These are phyloP conservation scores for Pythium monospermum DNA, from an alignment of 352 stramenopile species.

Conservation along the genomic window DNA sequence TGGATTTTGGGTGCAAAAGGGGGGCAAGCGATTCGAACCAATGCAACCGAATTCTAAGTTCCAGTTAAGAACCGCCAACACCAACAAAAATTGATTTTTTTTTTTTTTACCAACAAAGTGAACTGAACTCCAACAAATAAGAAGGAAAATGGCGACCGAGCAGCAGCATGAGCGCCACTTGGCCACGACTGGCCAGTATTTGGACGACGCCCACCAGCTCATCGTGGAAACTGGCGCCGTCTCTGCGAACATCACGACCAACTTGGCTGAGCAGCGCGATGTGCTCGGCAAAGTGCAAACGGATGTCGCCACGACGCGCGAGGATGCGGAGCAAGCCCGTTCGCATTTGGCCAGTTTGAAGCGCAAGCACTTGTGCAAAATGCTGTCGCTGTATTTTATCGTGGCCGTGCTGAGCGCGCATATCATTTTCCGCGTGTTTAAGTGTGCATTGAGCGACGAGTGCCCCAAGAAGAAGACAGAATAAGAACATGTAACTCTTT, in stretches of 20 bases:
- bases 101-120: no score
- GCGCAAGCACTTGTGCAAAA: slow-evolving; percentile 74
- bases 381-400: slow-evolving; percentile 74
- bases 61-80: no score
- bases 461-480: no score
- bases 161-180: no score
- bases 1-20: no score
- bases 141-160: no score
- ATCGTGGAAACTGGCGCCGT: slow-evolving; percentile 68
- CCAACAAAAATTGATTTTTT: no score
- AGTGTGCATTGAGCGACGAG: no score
- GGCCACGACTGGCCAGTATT: slow-evolving; percentile 71
- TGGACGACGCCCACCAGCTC: slow-evolving; percentile 60
- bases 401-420: slow-evolving; percentile 63
- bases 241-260: slow-evolving; percentile 61
- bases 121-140: no score
- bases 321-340: slow-evolving; percentile 64
- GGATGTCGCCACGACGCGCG: slow-evolving; percentile 68
- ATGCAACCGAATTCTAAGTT: no score
- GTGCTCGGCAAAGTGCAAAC: slow-evolving; percentile 69
- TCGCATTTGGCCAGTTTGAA: slow-evolving; percentile 73
- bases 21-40: no score
- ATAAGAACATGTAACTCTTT: no score
- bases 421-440: slow-evolving; percentile 69
- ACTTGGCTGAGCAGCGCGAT: slow-evolving; percentile 60